Percentiles rank a stretch among this genome's conserved stretches.
phyloP scores from a whole-genome alignment of 352 stramenopile genomes.

The Aphanomyces euteiches region DNA sequence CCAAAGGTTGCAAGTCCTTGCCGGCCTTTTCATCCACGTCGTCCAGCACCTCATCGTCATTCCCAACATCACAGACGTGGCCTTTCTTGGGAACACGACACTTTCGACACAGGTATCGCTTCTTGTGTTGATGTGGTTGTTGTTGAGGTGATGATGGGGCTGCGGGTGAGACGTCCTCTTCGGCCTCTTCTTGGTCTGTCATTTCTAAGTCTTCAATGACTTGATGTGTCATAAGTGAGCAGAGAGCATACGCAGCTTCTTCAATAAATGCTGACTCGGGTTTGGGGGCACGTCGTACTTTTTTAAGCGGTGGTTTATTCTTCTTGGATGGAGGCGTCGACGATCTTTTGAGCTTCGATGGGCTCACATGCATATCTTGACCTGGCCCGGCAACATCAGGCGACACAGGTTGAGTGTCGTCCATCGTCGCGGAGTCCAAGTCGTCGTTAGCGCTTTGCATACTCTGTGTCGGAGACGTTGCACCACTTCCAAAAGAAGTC shows the following conservation, averaged over 20 bases:
- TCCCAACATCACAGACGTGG: conserved; percentile 19
- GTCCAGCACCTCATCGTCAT: conserved; percentile 11
- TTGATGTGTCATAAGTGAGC: conserved; percentile 25
- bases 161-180: background rate
- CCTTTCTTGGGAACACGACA: conserved; percentile 33
- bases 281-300: background rate
- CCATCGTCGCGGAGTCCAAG: background rate
- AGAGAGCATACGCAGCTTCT: conserved; percentile 30
- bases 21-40: background rate
- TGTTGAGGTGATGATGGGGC: background rate
- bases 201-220: conserved; percentile 26
- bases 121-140: conserved; percentile 21
- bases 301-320: background rate
- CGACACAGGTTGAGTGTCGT: background rate
- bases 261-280: conserved; percentile 12
- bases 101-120: conserved; percentile 30
- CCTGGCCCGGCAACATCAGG: background rate
- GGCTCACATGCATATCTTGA: conserved; percentile 22
- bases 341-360: conserved; percentile 4
- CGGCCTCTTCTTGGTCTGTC: conserved; percentile 14
- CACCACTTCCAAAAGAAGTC: conserved; percentile 19
- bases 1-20: conserved; percentile 10
- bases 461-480: conserved; percentile 24
- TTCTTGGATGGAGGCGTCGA: background rate
- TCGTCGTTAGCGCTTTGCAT: conserved; percentile 12